These are phyloP conservation scores for Macroventuria anomochaeta DNA, from an alignment of 2,329 filamentous ascomycete species.

Conservation along the genomic window DNA sequence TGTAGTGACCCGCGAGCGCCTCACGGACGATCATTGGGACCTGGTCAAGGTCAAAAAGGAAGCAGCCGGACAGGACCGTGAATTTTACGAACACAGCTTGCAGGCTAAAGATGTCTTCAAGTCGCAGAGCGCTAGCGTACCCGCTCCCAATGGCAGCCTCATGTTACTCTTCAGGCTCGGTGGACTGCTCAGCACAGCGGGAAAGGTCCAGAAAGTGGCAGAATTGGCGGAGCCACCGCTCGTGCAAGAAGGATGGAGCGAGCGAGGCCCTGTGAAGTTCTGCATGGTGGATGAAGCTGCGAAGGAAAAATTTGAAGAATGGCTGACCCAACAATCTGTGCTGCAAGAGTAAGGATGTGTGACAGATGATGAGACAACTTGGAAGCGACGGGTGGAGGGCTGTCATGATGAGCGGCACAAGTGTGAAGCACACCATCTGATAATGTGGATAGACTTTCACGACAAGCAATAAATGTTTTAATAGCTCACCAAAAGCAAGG, in stretches of 20 bases:
- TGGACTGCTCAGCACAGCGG: slow-evolving; percentile 27
- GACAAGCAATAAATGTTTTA: too few relatives aligned
- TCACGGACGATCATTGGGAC: slow-evolving; percentile 49
- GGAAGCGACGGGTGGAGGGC: too few relatives aligned
- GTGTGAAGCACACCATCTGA: too few relatives aligned
- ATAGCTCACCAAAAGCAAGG: too few relatives aligned
- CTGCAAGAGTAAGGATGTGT: too few relatives aligned
- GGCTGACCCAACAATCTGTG: slow-evolving; percentile 25
- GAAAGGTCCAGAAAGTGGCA: slow-evolving; percentile 38
- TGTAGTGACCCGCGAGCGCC: slow-evolving; percentile 36
- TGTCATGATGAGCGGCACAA: too few relatives aligned
- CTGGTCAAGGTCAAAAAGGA: slow-evolving; percentile 40
- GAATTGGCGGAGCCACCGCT: slow-evolving; percentile 37
- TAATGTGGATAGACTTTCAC: too few relatives aligned
- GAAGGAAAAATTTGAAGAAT: slow-evolving; percentile 32
- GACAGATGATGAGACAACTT: too few relatives aligned
- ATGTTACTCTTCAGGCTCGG: slow-evolving; percentile 41
- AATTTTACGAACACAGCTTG: slow-evolving; percentile 50
- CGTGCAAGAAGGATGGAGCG: slow-evolving; percentile 30
- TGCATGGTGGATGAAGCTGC: slow-evolving; percentile 36
- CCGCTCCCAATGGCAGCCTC: slow-evolving; percentile 21
- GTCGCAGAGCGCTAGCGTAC: slow-evolving; percentile 28
- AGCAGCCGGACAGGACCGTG: slow-evolving; percentile 46
- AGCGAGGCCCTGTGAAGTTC: slow-evolving; percentile 31
- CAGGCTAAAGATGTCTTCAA: slow-evolving; percentile 36